Evolutionary conservation across 768 basidiomycete species (phyloP), one percentile per base, ranked within the genome.

Genomic region (Pisolithus microcarpus): DNA sequence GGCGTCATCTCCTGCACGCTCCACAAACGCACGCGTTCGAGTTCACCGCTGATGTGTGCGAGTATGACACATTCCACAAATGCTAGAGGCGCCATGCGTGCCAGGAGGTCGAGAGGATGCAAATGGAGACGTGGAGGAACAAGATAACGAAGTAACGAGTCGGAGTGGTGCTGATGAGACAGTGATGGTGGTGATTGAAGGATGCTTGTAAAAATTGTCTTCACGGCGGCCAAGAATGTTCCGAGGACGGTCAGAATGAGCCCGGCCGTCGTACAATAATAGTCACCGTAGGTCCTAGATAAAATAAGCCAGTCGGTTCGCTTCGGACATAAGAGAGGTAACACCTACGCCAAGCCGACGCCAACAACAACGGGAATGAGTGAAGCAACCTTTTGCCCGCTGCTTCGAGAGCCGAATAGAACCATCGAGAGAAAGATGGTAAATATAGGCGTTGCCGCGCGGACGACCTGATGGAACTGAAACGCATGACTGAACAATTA

Each of bases 381-480:
- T 1, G 89, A 80, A 23, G 85, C 61, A 3, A 92, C 60, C 58
- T 89, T 93, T 21, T 73, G 60, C 1, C 67, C 72, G 57, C 77
- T 86, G 57, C 82, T 79, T 7, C 71, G 73, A 7, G 77, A 72
- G 44, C 80, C 76, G 31, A 91, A 78, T 36, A 98, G 63, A n/a
- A 83, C 53, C 48, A 76, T 72, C 0, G 92, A 83, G 49, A 97
- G 77, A 36, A 84, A 47, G 58, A 96, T 85, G 21, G 90, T 94
- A 72, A 98, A 97, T 46, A 98, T 77, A 0, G 96, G 95, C 0
- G 95, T 87, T 18, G 88, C 80, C 5, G 93, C 90, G 26, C 96
- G 87, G 36, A 98, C 84, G 50, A 98, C 91, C 74, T 98, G 95
- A 66, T 98, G 96, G 63, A 99, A 96, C 92, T 96, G 55, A 0